These are phyloP conservation scores for Lasiosphaeria miniovina DNA, from an alignment of 495 filamentous ascomycete genomes.

Conservation along the genomic window DNA sequence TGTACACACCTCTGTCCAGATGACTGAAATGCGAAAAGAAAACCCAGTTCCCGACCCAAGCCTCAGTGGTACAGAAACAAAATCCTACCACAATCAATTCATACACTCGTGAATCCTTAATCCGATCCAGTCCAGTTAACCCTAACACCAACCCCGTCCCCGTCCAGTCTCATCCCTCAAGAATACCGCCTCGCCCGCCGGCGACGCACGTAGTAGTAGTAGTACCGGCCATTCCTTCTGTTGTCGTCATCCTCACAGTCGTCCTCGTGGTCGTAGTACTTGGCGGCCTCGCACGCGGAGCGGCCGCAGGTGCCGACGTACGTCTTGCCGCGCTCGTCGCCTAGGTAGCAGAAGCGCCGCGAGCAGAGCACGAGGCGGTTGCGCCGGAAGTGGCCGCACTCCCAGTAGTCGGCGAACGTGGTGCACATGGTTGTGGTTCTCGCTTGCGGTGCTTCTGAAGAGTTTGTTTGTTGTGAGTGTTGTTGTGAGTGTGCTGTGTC, in stretches of 20 bases:
- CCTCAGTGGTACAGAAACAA: neutral
- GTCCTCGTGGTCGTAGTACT: neutral
- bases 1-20: neutral
- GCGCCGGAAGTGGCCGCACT: slow-evolving; percentile 11
- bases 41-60: neutral
- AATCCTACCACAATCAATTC: neutral
- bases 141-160: too few relatives aligned
- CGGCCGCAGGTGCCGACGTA: slow-evolving; percentile 4
- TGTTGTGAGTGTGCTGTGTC: neutral
- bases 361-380: slow-evolving; percentile 8
- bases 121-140: too few relatives aligned
- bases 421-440: slow-evolving; percentile 4
- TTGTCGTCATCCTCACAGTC: neutral
- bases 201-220: neutral
- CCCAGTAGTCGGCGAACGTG: slow-evolving; percentile 6
- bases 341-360: neutral
- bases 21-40: neutral
- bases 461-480: neutral
- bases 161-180: too few relatives aligned
- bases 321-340: slow-evolving; percentile 1
- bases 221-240: neutral
- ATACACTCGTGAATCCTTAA: too few relatives aligned
- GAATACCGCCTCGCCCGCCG: neutral
- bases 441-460: neutral
- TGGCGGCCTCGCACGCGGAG: neutral